Conservation (phyloP, 345 rosid genomes). For the Sapria himalayana region DNA sequence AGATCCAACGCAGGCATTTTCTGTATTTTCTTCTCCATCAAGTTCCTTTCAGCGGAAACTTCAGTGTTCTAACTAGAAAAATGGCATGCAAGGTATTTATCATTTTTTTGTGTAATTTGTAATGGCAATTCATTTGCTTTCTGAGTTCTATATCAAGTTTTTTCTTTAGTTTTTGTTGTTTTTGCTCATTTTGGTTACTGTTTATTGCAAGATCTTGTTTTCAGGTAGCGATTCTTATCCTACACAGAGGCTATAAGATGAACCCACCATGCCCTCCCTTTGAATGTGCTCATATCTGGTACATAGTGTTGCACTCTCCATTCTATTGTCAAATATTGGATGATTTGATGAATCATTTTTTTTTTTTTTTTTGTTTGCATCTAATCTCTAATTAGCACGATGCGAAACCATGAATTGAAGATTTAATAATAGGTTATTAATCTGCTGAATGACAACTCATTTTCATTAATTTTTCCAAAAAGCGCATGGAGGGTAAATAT, state of each 20-base stretch:
- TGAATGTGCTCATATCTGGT: conserved; percentile 99
- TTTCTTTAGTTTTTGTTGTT: conserved; percentile 7
- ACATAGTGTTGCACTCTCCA: conserved; percentile 10
- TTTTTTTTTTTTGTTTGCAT: neutral
- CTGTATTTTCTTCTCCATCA: conserved; percentile 93
- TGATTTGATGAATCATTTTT: neutral
- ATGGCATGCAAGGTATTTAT: conserved; percentile 66
- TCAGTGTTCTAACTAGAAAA: conserved; percentile 60
- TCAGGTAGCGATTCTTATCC: conserved; percentile 81
- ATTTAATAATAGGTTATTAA: no score
- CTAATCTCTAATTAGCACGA: no score
- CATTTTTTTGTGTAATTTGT: conserved; percentile 8
- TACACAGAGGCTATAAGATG: conserved; percentile 89
- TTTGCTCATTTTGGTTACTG: conserved; percentile 14
- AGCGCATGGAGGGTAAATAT: no score
- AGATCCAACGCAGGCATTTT: conserved; percentile 69
- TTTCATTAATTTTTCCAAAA: no score
- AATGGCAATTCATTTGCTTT: neutral
- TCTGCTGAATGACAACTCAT: no score
- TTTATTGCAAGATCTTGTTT: conserved; percentile 18
- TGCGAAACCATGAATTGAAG: no score
- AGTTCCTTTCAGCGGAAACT: conserved; percentile 87
- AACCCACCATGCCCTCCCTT: conserved; percentile 87
- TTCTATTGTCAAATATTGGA: neutral
- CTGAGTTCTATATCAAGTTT: conserved; percentile 7